Evolutionary conservation across 2,329 filamentous ascomycete genomes (phyloP), one percentile per base, ranked within the genome.

Genomic region (Myriangium duriaei): DNA sequence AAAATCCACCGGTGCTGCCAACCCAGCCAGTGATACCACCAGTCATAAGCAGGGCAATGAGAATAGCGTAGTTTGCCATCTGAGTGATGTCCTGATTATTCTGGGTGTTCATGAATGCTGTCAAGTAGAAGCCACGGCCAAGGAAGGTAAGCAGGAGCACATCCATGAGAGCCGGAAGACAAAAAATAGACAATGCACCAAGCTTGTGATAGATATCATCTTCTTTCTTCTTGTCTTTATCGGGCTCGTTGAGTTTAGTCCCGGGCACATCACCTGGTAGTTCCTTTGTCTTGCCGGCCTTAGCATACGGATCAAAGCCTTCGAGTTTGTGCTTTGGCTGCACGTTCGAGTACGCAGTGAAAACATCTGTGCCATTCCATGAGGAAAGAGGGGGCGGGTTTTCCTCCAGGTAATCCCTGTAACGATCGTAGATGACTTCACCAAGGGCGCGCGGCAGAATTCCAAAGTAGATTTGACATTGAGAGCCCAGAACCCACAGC

Each of bases 1-100:
- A 79, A 52, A 76, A 79, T 19, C 70, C 72, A 2, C 74, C 74
- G 17, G 71, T 71, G 40, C 71, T 73, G 5, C 71, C 71, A 29
- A 77, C 74, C 72, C 72, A 77, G 5, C 72, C 74, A 15, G 72
- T 73, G 32, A 76, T 69, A 4, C 68, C 74, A 29, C 73, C 72
- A 5, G 71, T 74, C 15, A 77, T 57, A 10, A 78, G 54, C 5
- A 77, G 58, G 15, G 43, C 34, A 16, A 40, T 43, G 10, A 45
- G 29, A 34, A 45, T 43, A 9, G 43, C 43, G 24, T 41, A 43
- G 15, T 41, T 39, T 14, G 43, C 43, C 43, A 45, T 41, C 7
- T 33, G 16, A 11, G 7, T 13, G 9, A 42, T 33, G 13, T 15
- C 21, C 5, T 10, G 12, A 29, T n/a, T 5, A 13, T 58, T 51